Conservation (phyloP, 306 rosid genomes). For the Oxytropis ochrocephala region DNA sequence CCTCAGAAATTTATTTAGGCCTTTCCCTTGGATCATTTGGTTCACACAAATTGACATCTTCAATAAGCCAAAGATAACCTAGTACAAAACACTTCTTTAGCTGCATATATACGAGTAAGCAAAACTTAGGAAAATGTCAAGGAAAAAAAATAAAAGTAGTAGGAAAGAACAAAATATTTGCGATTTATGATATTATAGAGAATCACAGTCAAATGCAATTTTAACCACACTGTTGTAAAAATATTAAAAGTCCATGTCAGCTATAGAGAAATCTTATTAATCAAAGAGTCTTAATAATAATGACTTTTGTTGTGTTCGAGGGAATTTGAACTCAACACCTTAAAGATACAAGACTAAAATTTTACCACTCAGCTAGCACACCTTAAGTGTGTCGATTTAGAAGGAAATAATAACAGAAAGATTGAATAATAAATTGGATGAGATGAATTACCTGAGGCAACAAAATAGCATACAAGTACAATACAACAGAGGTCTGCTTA, state of each 20-base stretch:
- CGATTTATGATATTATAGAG: no score
- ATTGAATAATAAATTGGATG: neutral
- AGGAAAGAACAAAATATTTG: no score
- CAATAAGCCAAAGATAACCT: neutral
- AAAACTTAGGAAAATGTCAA: neutral
- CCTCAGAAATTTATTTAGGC: neutral
- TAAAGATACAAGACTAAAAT: no score
- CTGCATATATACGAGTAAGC: constrained; percentile 21
- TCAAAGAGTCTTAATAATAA: no score
- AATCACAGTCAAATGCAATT: no score
- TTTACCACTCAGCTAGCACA: no score
- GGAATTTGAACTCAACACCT: no score
- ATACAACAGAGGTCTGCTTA: neutral
- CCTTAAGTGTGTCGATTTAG: neutral
- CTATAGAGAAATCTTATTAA: no score
- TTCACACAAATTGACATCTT: constrained; percentile 34
- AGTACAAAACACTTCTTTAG: neutral
- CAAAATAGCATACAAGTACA: neutral
- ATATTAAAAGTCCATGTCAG: no score
- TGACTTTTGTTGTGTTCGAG: no score
- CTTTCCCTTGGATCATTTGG: constrained; percentile 20
- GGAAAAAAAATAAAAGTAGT: neutral
- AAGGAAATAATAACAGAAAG: neutral
- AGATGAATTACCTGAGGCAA: constrained; percentile 32
- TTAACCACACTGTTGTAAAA: no score